phyloP scores from a whole-genome alignment of 495 filamentous ascomycete genomes.

The Cudoniella acicularis region DNA sequence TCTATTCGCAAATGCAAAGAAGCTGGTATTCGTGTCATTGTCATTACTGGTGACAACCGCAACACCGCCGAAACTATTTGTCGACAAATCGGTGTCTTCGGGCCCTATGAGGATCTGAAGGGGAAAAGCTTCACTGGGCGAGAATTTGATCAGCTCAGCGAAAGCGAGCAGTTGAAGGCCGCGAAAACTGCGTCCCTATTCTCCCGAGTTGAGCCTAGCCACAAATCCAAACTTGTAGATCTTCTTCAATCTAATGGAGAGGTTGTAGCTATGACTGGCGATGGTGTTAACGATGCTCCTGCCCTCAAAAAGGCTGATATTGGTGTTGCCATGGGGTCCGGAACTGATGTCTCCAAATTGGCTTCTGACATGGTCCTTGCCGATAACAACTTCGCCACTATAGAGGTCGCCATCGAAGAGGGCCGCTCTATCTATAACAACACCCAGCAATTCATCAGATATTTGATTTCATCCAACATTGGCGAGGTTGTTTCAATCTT shows the following conservation, averaged over 20 bases:
- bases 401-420: slow-evolving; percentile 93
- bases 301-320: slow-evolving; percentile 99
- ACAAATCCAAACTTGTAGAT: slow-evolving; percentile 96
- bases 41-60: slow-evolving; percentile 97
- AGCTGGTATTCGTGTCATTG: slow-evolving; percentile 94
- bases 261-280: slow-evolving; percentile 99
- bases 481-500: slow-evolving; percentile 99
- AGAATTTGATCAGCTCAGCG: slow-evolving; percentile 84
- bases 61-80: slow-evolving; percentile 98
- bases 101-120: slow-evolving; percentile 70
- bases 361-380: slow-evolving; percentile 98
- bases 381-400: slow-evolving; percentile 98
- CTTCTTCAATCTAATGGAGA: slow-evolving; percentile 89
- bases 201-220: slow-evolving; percentile 91
- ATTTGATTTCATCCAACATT: slow-evolving; percentile 98
- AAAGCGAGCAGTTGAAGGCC: slow-evolving; percentile 73
- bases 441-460: slow-evolving; percentile 99
- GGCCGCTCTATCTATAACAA: slow-evolving; percentile 99
- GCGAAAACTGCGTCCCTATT: slow-evolving; percentile 87
- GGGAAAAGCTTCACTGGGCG: slow-evolving; percentile 95
- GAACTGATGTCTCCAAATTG: slow-evolving; percentile 95
- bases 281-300: slow-evolving; percentile 98
- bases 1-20: slow-evolving; percentile 86
- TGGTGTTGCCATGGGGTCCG: slow-evolving; percentile 97
- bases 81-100: slow-evolving; percentile 93